phyloP scores from a whole-genome alignment of 2,329 filamentous ascomycete species.

The Sclerotinia minor region DNA sequence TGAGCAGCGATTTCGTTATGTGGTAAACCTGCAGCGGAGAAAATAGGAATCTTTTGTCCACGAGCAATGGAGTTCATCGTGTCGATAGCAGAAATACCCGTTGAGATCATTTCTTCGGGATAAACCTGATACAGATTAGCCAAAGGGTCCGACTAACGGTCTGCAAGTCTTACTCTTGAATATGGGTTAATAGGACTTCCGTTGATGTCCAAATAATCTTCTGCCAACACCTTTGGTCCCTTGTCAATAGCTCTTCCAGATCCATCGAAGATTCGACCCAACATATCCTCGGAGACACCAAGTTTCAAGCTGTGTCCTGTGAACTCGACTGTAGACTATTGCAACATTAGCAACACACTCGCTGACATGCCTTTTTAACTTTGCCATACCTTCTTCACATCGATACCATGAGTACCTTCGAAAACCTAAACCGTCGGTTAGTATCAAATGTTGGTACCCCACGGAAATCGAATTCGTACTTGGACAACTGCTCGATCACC shows the following conservation, averaged over 20 bases:
- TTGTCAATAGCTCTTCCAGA: slow-evolving; percentile 98
- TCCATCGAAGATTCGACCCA: slow-evolving; percentile 97
- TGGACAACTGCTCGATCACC: slow-evolving; percentile 93
- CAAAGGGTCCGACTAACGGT: not conserved
- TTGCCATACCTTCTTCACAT: slow-evolving; percentile 85
- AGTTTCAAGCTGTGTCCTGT: slow-evolving; percentile 97
- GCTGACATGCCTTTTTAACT: not conserved
- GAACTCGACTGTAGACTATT: slow-evolving; percentile 93
- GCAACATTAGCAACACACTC: slow-evolving; percentile 27
- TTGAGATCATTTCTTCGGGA: slow-evolving; percentile 99
- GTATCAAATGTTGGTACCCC: slow-evolving; percentile 20
- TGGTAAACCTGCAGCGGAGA: slow-evolving; percentile 95
- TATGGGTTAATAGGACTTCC: slow-evolving; percentile 98
- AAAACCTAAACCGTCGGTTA: slow-evolving; percentile 68
- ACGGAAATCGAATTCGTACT: slow-evolving; percentile 52
- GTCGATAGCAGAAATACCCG: slow-evolving; percentile 98
- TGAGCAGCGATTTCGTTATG: slow-evolving; percentile 99
- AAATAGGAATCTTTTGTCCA: slow-evolving; percentile 99
- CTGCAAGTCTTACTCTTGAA: slow-evolving; percentile 69
- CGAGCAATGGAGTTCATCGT: slow-evolving; percentile 98
- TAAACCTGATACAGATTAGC: slow-evolving; percentile 65
- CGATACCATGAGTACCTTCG: slow-evolving; percentile 93
- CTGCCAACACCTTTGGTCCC: slow-evolving; percentile 94
- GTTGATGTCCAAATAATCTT: slow-evolving; percentile 99
- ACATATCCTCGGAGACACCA: slow-evolving; percentile 98